Conservation (phyloP, 148 eudicot genomes). For the Rhododendron henanense region DNA sequence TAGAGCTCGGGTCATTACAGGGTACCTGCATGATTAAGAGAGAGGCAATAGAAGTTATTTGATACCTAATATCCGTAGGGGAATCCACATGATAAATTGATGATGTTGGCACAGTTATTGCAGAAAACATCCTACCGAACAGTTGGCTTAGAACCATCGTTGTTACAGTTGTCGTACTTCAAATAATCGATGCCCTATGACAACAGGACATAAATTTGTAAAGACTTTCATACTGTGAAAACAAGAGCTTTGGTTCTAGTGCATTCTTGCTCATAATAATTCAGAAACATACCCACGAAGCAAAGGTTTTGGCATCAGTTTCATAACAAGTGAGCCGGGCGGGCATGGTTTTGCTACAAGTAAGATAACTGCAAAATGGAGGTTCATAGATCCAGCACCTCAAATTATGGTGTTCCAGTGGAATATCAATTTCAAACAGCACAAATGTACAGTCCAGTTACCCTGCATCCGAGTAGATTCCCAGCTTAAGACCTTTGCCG, state of each 20-base stretch:
- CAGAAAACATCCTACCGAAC: slow-evolving; percentile 40
- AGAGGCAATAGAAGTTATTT: background rate
- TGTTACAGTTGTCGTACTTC: slow-evolving; percentile 85
- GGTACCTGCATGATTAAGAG: slow-evolving; percentile 41
- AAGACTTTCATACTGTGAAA: background rate
- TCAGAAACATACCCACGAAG: slow-evolving; percentile 54
- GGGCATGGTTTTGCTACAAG: slow-evolving; percentile 71
- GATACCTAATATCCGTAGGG: background rate
- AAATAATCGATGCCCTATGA: slow-evolving; percentile 80
- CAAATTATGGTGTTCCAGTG: background rate
- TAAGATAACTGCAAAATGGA: slow-evolving; percentile 35
- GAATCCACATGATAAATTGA: background rate
- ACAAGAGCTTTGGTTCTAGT: background rate
- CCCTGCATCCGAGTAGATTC: slow-evolving; percentile 92
- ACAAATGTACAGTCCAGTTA: slow-evolving; percentile 8
- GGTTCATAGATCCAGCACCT: background rate
- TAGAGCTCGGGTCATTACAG: slow-evolving; percentile 78
- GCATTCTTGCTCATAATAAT: background rate
- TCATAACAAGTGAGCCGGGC: slow-evolving; percentile 90
- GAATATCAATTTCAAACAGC: background rate
- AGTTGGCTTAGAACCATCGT: slow-evolving; percentile 54
- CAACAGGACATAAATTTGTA: background rate
- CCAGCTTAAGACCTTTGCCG: slow-evolving; percentile 70
- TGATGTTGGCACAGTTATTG: background rate
- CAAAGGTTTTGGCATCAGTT: slow-evolving; percentile 70